A percentile compares a stretch with the other conserved stretches of the same genome.
Evolutionary conservation across 2,329 filamentous ascomycete genomes (phyloP).

Genomic region (Exutisphaerella laricina): DNA sequence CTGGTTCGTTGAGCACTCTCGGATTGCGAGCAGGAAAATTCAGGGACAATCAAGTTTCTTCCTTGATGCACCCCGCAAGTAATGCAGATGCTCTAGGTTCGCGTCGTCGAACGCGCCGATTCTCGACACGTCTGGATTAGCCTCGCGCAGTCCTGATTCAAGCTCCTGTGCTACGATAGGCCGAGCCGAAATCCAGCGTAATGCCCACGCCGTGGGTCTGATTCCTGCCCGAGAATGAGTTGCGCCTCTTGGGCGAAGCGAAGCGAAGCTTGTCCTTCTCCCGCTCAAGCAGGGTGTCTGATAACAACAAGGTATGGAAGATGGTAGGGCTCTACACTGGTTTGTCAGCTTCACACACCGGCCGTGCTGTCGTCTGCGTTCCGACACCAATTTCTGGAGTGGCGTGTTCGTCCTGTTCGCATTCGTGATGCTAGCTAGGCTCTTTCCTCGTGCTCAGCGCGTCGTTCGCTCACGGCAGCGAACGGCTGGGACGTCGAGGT

Average conservation of each 20-base stretch:
- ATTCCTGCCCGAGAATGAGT: slow-evolving; percentile 24
- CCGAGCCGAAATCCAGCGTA: no score
- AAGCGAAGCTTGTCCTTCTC: slow-evolving; percentile 18
- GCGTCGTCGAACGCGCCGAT: slow-evolving; percentile 11
- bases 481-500: slow-evolving; percentile 73
- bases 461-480: slow-evolving; percentile 73
- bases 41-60: slow-evolving; percentile 17
- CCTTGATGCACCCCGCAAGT: slow-evolving; percentile 21
- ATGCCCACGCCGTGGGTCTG: slow-evolving; percentile 20
- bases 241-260: slow-evolving; percentile 24
- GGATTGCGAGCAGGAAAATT: slow-evolving; percentile 20
- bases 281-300: slow-evolving; percentile 15
- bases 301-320: slow-evolving; percentile 20
- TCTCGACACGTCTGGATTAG: slow-evolving; percentile 13
- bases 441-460: slow-evolving; percentile 55
- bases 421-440: slow-evolving; percentile 29
- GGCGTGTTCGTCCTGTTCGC: slow-evolving; percentile 52
- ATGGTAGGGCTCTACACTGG: slow-evolving; percentile 18
- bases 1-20: slow-evolving; percentile 16
- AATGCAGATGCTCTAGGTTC: slow-evolving; percentile 20
- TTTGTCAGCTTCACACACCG: slow-evolving; percentile 14
- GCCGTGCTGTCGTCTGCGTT: no score
- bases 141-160: slow-evolving; percentile 25
- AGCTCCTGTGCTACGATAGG: slow-evolving; percentile 15
- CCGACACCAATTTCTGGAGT: slow-evolving; percentile 45